These are phyloP conservation scores for Colletotrichum sp. DNA, from an alignment of 2,329 filamentous ascomycete species.

Conservation along the genomic window DNA sequence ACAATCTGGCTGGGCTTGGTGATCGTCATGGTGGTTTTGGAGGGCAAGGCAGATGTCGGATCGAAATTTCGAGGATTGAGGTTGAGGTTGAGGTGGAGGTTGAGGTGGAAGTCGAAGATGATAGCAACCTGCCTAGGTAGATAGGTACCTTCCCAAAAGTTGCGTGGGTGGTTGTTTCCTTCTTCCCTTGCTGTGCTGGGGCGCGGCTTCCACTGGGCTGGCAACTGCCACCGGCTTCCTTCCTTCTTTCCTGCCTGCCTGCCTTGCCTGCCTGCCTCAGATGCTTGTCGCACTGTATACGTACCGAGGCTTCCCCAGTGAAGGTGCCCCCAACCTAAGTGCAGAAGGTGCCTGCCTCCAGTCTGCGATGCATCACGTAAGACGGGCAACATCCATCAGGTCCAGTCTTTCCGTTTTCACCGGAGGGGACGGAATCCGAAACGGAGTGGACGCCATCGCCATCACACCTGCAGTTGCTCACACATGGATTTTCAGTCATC, in stretches of 20 bases:
- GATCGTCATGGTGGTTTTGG: not conserved
- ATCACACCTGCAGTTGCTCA: not conserved
- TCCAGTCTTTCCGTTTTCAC: not conserved
- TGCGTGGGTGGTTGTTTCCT: not conserved
- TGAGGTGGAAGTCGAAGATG: not conserved
- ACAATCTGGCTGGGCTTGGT: not conserved
- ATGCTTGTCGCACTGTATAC: not conserved
- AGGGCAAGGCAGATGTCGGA: not conserved
- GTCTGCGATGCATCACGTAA: not conserved
- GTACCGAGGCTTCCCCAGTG: not conserved
- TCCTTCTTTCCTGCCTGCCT: not conserved
- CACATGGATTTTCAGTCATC: not conserved
- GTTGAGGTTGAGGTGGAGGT: not conserved
- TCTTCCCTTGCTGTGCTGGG: not conserved
- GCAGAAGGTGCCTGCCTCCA: not conserved
- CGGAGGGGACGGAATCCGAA: not conserved
- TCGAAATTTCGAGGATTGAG: not conserved
- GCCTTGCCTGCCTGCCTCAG: not conserved
- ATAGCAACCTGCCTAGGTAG: not conserved
- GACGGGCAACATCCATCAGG: not conserved
- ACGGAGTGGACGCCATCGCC: not conserved
- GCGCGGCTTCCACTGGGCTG: not conserved
- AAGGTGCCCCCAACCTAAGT: not conserved
- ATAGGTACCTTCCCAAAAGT: not conserved
- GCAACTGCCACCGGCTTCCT: not conserved